These are phyloP conservation scores for Entoloma clypeatum DNA, from an alignment of 1,284 basidiomycete genomes.

Conservation along the genomic window DNA sequence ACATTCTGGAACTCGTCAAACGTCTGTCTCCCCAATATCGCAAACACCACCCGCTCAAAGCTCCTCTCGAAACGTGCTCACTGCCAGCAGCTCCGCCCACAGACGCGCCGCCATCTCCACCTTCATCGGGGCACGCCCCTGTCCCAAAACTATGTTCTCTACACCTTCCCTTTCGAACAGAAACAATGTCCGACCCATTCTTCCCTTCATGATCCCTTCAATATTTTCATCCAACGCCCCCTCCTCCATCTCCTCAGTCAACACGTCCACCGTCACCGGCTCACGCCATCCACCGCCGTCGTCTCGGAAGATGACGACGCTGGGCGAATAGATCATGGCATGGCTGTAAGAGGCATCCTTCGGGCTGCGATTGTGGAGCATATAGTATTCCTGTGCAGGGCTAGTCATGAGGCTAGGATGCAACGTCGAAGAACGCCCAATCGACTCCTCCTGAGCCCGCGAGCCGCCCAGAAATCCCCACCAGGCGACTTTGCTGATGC, in stretches of 20 bases:
- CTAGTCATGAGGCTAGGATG: conserved; percentile 57
- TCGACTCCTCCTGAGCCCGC: conserved; percentile 70
- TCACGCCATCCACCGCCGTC: conserved; percentile 53
- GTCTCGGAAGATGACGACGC: conserved; percentile 55
- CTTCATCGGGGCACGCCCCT: conserved; percentile 65
- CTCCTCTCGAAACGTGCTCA: conserved; percentile 45
- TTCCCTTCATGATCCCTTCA: conserved; percentile 53
- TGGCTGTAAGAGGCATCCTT: conserved; percentile 62
- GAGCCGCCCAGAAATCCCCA: conserved; percentile 68
- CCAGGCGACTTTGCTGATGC: conserved; percentile 69
- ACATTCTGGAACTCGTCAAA: conserved; percentile 44
- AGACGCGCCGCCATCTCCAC: conserved; percentile 52
- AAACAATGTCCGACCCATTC: conserved; percentile 62
- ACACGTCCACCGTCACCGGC: conserved; percentile 58
- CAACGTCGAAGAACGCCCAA: conserved; percentile 66
- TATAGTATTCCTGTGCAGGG: conserved; percentile 54
- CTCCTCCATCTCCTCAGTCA: conserved; percentile 39
- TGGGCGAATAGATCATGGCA: conserved; percentile 68
- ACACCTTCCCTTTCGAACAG: conserved; percentile 61
- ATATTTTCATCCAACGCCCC: conserved; percentile 50
- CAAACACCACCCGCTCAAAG: conserved; percentile 60
- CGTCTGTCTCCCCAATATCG: conserved; percentile 51
- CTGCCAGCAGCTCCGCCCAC: conserved; percentile 58
- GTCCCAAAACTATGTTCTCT: conserved; percentile 67
- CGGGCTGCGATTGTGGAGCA: conserved; percentile 46